Evolutionary conservation across 768 basidiomycete species (phyloP), one percentile per base, ranked within the genome.

Genomic region (Hypsizygus marmoreus): DNA sequence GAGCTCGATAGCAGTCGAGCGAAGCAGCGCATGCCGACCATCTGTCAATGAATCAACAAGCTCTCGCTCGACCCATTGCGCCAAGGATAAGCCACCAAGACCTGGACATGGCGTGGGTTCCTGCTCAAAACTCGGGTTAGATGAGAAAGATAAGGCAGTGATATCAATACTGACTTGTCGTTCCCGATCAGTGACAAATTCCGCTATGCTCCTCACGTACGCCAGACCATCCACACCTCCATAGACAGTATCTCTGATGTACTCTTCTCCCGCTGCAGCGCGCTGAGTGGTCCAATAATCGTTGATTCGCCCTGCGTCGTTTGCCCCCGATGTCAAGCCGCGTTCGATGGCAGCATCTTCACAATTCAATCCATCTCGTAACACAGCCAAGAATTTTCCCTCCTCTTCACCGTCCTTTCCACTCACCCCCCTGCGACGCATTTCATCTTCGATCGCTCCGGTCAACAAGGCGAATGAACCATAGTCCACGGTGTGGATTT

Each of bases 191-290:
- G 68, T 60, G 24, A 84, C 71, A 51, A 91, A 91, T 63, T 87
- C 84, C 19, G 87, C 88, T 43, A 91, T 56, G 59, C 89, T 91
- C 49, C 84, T 73, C 41, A 84, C 76, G 60, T 91, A 91, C 4
- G 88, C 88, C 20, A 82, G 64, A 1, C 89, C 88, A 45, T 88
- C 86, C 0, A 81, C 72, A 35, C 89, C 88, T 0, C 89, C 88
- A 58, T 90, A 91, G 0, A 91, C 87, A n/a, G 88, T 59, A 58
- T 89, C 85, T 14, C 76, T 66, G 13, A 91, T 35, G 55, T 84
- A 88, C n/a, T 72, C 74, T 64, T 88, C 84, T 2, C 77, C 86
- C 17, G 76, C 72, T n/a, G 62, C 61, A 10, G 77, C 80, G 4
- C 72, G 67, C 38, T 68, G 68, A 10, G 68, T 60, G 17, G 67